Base-by-base conservation (phyloP, 495 filamentous ascomycete genomes). In the Aspergillus cavernicola region DNA sequence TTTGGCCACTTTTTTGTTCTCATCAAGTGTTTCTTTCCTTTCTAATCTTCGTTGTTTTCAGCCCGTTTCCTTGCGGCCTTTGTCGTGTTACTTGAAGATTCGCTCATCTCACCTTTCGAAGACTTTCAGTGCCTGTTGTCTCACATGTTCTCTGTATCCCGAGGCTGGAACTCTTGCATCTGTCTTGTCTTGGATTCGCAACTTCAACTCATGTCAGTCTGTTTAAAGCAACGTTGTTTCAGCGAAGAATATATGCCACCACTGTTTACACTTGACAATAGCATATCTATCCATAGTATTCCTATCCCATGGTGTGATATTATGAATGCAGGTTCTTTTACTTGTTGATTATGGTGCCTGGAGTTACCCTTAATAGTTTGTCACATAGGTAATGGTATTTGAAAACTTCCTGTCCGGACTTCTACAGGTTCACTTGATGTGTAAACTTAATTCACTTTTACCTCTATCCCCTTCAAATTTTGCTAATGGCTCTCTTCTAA, bases 141-240 rank as follows among this genome's bases (percentile, higher is more conserved):
- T 39, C 29, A 31, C 31, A 16, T 52, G 18, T 43, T 28, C 24
- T 13, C 11, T 33, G 40, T 42, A 50, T 56, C 53, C 42, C 38
- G 53, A 56, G 53, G 53, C 53, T 51, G 53, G 53, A 41, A 51
- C 53, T 56, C 46, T 46, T 51, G 47, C 39, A 51, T 56, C 26
- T 56, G 35, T 51, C 32, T 24, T 51, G 24, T 50, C 23, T 9
- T 22, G 48, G 40, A 46, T 51, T 41, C 24, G 53, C 38, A 38
- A 41, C 3, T 47, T 31, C 15, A 19, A 20, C 26, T 29, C 35
- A 45, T 28, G 24, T 40, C 28, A 13, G 32, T 39, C 33, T 18
- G 24, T 28, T 28, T 18, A 11, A 29, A 16, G 20, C 39, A 36
- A 16, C 15, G 15, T 29, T 15, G 12, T 4, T 46, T 29, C 24